Conservation (phyloP, 495 filamentous ascomycete genomes). For the Penicillium maclennaniae region DNA sequence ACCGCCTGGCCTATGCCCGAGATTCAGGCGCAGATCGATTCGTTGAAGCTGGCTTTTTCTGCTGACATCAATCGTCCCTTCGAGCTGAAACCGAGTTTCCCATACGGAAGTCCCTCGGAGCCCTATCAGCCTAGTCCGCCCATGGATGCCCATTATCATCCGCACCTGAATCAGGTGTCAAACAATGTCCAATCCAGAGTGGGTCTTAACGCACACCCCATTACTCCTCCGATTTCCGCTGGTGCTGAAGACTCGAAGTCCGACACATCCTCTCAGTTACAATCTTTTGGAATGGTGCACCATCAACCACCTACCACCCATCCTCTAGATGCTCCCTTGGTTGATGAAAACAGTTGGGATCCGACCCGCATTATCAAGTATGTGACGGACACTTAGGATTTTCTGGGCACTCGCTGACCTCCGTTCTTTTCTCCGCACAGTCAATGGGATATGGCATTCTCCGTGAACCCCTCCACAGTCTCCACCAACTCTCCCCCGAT, state of each 20-base stretch:
- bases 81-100: constrained; percentile 82
- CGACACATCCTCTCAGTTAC: constrained; percentile 69
- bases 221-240: constrained; percentile 78
- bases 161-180: constrained; percentile 32
- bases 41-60: constrained; percentile 88
- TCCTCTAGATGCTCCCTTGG: constrained; percentile 52
- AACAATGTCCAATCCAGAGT: constrained; percentile 55
- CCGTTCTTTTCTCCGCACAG: constrained; percentile 36
- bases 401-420: constrained; percentile 21
- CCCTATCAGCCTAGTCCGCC: constrained; percentile 60
- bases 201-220: constrained; percentile 71
- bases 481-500: constrained; percentile 49
- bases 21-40: constrained; percentile 86
- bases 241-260: constrained; percentile 71
- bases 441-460: constrained; percentile 91
- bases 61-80: constrained; percentile 83
- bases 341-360: constrained; percentile 79
- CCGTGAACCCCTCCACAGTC: constrained; percentile 52
- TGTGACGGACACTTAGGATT: constrained; percentile 25
- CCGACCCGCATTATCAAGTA: constrained; percentile 92
- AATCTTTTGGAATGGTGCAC: constrained; percentile 74
- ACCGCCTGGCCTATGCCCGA: constrained; percentile 87
- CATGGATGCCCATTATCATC: constrained; percentile 43
- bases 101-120: constrained; percentile 76
- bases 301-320: constrained; percentile 41